Percentiles rank a stretch among this genome's conserved stretches.
These are phyloP conservation scores for Sisymbrium irio DNA, from an alignment of 345 rosid species.

Conservation along the genomic window DNA sequence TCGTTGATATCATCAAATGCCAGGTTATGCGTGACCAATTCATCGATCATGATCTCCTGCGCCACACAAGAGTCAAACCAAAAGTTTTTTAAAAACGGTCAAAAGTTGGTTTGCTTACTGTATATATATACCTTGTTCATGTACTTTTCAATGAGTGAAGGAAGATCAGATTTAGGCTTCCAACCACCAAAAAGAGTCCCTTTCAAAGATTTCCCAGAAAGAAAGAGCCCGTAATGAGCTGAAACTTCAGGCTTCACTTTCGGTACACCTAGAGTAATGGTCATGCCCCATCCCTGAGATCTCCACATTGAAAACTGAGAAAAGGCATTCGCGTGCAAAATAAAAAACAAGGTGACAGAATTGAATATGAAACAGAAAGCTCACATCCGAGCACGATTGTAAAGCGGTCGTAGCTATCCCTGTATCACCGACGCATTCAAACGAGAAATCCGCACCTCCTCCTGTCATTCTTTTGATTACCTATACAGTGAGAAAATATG, in stretches of 20 bases:
- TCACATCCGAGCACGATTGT: slow-evolving; percentile 86
- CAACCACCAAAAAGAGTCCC: slow-evolving; percentile 88
- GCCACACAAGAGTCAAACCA: background rate
- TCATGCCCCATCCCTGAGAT: slow-evolving; percentile 84
- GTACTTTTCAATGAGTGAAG: slow-evolving; percentile 70
- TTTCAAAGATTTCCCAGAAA: slow-evolving; percentile 70
- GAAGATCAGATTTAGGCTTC: slow-evolving; percentile 89
- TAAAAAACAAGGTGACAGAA: background rate
- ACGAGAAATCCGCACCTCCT: slow-evolving; percentile 91
- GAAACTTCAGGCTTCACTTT: slow-evolving; percentile 71
- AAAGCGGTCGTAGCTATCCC: slow-evolving; percentile 69
- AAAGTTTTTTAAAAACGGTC: background rate
- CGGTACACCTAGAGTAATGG: slow-evolving; percentile 91
- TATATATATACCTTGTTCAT: slow-evolving; percentile 55
- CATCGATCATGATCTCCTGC: slow-evolving; percentile 80
- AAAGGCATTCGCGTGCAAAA: background rate
- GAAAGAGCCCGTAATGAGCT: slow-evolving; percentile 73
- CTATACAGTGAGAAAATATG: slow-evolving; percentile 34
- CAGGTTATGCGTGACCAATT: slow-evolving; percentile 66
- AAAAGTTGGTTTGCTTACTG: background rate
- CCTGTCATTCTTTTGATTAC: slow-evolving; percentile 68
- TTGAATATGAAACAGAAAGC: background rate
- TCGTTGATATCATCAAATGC: slow-evolving; percentile 66
- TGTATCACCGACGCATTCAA: slow-evolving; percentile 84
- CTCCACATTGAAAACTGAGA: background rate